Evolutionary conservation across 495 filamentous ascomycete species (phyloP).

Genomic region (Physcia stellaris): DNA sequence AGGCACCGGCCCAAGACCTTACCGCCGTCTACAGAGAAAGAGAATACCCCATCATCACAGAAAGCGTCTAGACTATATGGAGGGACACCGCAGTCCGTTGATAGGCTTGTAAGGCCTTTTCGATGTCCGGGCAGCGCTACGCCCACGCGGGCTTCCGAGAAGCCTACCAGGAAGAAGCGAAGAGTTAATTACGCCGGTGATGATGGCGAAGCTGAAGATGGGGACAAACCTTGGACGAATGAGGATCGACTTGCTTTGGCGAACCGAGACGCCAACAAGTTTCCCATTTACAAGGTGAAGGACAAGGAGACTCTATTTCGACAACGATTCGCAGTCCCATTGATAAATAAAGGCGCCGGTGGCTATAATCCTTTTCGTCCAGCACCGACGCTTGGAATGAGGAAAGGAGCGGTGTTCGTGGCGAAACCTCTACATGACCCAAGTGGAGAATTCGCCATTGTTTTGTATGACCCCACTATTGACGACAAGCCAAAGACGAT

Average conservation of each 20-base stretch:
- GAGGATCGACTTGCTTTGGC: slow-evolving; percentile 76
- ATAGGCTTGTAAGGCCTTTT: slow-evolving; percentile 74
- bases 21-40: slow-evolving; percentile 19
- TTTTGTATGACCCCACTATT: slow-evolving; percentile 87
- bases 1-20: slow-evolving; percentile 33
- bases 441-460: slow-evolving; percentile 90
- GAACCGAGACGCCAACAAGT: slow-evolving; percentile 78
- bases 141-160: slow-evolving; percentile 54
- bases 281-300: slow-evolving; percentile 78
- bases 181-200: slow-evolving; percentile 84
- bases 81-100: slow-evolving; percentile 38
- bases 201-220: slow-evolving; percentile 51
- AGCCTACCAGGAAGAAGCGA: slow-evolving; percentile 72
- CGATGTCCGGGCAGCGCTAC: slow-evolving; percentile 80
- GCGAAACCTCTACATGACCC: slow-evolving; percentile 91
- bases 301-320: slow-evolving; percentile 74
- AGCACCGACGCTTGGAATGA: slow-evolving; percentile 74
- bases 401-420: slow-evolving; percentile 71
- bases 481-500: slow-evolving; percentile 50
- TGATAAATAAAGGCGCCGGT: slow-evolving; percentile 63
- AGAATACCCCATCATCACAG: slow-evolving; percentile 22
- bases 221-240: slow-evolving; percentile 75
- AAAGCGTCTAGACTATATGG: slow-evolving; percentile 21
- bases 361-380: slow-evolving; percentile 65
- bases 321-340: slow-evolving; percentile 70